Percentiles rank a stretch among this genome's conserved stretches.
Conservation (phyloP, 2,329 filamentous ascomycete species). For the Alternaria solani region DNA sequence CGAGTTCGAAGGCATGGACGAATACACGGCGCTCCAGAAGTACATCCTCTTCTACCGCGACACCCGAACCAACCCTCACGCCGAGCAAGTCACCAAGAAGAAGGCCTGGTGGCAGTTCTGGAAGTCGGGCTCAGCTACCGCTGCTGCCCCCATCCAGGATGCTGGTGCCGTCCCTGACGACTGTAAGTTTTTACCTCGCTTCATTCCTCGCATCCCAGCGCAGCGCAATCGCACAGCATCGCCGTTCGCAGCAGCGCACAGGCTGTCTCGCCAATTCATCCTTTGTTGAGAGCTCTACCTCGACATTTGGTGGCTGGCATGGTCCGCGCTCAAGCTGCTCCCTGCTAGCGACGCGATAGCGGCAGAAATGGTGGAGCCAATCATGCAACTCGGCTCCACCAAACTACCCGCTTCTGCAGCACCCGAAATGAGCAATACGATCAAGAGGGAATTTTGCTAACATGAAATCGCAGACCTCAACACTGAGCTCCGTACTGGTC, state of each 20-base stretch:
- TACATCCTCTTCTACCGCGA: slow-evolving; percentile 74
- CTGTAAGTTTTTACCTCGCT: slow-evolving; percentile 28
- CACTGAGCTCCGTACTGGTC: slow-evolving; percentile 72
- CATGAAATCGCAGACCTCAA: slow-evolving; percentile 56
- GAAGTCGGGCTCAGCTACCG: slow-evolving; percentile 47
- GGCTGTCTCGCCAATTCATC: not conserved
- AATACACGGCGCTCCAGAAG: slow-evolving; percentile 71
- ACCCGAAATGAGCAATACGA: slow-evolving; percentile 9
- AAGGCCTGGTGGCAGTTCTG: slow-evolving; percentile 68
- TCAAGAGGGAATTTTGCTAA: slow-evolving; percentile 49
- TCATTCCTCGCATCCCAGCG: not conserved
- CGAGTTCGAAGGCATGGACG: slow-evolving; percentile 61
- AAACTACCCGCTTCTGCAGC: slow-evolving; percentile 24
- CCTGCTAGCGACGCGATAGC: slow-evolving; percentile 15
- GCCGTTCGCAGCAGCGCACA: not conserved
- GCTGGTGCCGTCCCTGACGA: slow-evolving; percentile 65
- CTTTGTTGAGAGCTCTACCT: slow-evolving; percentile 21
- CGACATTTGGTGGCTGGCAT: slow-evolving; percentile 20
- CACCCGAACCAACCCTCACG: slow-evolving; percentile 60
- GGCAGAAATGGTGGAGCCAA: slow-evolving; percentile 28
- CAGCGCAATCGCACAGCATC: not conserved
- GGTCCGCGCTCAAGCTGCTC: slow-evolving; percentile 29
- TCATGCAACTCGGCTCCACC: slow-evolving; percentile 28
- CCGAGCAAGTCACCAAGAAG: slow-evolving; percentile 56
- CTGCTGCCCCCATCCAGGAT: slow-evolving; percentile 43